phyloP scores from a whole-genome alignment of 768 basidiomycete genomes.

The Lactifluus subvellereus region DNA sequence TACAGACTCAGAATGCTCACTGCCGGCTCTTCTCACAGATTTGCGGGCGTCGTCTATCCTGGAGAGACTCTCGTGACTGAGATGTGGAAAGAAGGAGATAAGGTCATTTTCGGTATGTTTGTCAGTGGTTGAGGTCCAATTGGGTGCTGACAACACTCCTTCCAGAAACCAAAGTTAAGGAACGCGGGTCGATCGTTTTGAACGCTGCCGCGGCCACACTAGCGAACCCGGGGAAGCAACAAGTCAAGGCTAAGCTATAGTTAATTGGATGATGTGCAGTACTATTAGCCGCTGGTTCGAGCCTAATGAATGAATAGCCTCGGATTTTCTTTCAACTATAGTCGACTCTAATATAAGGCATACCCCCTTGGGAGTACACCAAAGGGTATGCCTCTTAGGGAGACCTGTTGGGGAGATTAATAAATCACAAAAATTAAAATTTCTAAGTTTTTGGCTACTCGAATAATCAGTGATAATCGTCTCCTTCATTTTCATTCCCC shows the following conservation, averaged over 20 bases:
- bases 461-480: too few species aligned
- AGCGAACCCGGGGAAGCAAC: slow-evolving; percentile 32
- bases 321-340: neutral
- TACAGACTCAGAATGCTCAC: slow-evolving; percentile 3
- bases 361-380: too few species aligned
- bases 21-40: slow-evolving; percentile 39
- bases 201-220: slow-evolving; percentile 81
- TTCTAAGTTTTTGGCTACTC: too few species aligned
- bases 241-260: slow-evolving; percentile 57
- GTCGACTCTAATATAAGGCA: too few species aligned
- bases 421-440: too few species aligned
- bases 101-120: slow-evolving; percentile 83
- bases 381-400: too few species aligned
- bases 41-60: slow-evolving; percentile 88
- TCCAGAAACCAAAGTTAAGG: slow-evolving; percentile 83
- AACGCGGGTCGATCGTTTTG: slow-evolving; percentile 65
- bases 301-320: neutral
- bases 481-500: too few species aligned
- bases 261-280: neutral
- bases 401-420: too few species aligned
- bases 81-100: slow-evolving; percentile 97
- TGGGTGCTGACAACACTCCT: neutral
- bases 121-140: neutral
- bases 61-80: slow-evolving; percentile 93
- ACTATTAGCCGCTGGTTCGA: neutral